These are phyloP conservation scores for Eutypa lata DNA, from an alignment of 2,329 filamentous ascomycete genomes.

Conservation along the genomic window DNA sequence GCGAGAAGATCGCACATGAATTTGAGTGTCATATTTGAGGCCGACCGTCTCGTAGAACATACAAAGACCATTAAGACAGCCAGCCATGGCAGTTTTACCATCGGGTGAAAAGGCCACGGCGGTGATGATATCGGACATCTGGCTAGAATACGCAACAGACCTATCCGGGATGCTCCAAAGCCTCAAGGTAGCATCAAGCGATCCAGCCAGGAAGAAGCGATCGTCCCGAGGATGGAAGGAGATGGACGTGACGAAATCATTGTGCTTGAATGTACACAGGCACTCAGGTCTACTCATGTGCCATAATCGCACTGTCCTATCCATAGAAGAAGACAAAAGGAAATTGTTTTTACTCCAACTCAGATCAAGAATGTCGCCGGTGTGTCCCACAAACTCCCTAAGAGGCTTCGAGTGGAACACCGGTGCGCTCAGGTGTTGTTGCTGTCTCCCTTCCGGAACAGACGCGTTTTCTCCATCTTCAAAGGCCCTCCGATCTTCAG, in stretches of 20 bases:
- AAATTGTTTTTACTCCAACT: constrained; percentile 99
- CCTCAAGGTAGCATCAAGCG: constrained; percentile 80
- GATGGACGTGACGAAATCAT: constrained; percentile 91
- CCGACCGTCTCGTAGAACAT: constrained; percentile 92
- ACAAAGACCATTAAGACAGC: constrained; percentile 79
- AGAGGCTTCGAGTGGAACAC: constrained; percentile 81
- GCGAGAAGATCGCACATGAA: constrained; percentile 88
- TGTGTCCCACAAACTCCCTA: constrained; percentile 79
- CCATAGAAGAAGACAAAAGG: constrained; percentile 91
- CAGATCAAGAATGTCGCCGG: constrained; percentile 80
- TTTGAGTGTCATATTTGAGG: constrained; percentile 76
- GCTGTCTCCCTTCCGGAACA: constrained; percentile 42
- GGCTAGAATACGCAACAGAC: constrained; percentile 76
- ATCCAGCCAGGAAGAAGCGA: constrained; percentile 93
- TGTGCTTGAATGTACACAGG: constrained; percentile 90
- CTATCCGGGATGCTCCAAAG: constrained; percentile 98
- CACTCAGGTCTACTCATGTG: constrained; percentile 83
- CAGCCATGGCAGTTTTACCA: constrained; percentile 84
- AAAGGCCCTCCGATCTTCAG: constrained; percentile 72
- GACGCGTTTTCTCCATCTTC: constrained; percentile 61
- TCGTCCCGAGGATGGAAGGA: constrained; percentile 94
- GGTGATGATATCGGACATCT: constrained; percentile 83
- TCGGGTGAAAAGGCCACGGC: constrained; percentile 92
- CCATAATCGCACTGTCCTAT: constrained; percentile 94
- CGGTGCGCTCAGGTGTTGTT: constrained; percentile 75